Evolutionary conservation across 441 rosid species (phyloP).

Genomic region (Euphorbia corollata): DNA sequence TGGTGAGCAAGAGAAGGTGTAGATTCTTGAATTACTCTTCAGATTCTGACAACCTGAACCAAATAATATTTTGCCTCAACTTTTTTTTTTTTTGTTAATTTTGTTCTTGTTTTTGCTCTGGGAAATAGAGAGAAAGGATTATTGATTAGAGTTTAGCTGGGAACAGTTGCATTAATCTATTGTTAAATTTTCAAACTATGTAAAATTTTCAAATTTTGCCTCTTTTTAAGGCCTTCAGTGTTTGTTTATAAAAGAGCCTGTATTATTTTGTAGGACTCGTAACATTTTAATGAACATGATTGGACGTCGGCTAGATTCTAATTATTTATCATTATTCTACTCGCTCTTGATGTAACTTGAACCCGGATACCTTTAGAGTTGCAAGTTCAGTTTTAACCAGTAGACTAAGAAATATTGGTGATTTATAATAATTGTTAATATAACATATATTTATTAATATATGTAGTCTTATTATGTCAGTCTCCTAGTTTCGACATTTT

Average conservation of each 20-base stretch:
- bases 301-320: constrained; percentile 8
- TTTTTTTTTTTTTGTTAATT: constrained; percentile 6
- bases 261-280: constrained; percentile 28
- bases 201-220: constrained; percentile 11
- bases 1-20: constrained; percentile 42
- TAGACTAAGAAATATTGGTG: too few relatives aligned
- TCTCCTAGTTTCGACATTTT: too few relatives aligned
- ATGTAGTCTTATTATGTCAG: too few relatives aligned
- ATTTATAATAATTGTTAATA: too few relatives aligned
- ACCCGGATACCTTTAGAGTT: too few relatives aligned
- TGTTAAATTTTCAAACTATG: constrained; percentile 22
- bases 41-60: constrained; percentile 22
- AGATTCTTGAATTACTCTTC: constrained; percentile 23
- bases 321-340: too few relatives aligned
- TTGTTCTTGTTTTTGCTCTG: constrained; percentile 30
- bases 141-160: constrained; percentile 25
- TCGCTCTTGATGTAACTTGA: too few relatives aligned
- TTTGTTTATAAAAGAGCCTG: constrained; percentile 24
- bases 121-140: constrained; percentile 38
- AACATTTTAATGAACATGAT: constrained; percentile 24
- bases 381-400: too few relatives aligned
- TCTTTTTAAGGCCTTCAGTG: neutral
- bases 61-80: constrained; percentile 35
- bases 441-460: too few relatives aligned
- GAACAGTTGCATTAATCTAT: constrained; percentile 27